Evolutionary conservation across 2,329 filamentous ascomycete genomes (phyloP), one percentile per base, ranked within the genome.

Genomic region (Cryphonectria naterciae): DNA sequence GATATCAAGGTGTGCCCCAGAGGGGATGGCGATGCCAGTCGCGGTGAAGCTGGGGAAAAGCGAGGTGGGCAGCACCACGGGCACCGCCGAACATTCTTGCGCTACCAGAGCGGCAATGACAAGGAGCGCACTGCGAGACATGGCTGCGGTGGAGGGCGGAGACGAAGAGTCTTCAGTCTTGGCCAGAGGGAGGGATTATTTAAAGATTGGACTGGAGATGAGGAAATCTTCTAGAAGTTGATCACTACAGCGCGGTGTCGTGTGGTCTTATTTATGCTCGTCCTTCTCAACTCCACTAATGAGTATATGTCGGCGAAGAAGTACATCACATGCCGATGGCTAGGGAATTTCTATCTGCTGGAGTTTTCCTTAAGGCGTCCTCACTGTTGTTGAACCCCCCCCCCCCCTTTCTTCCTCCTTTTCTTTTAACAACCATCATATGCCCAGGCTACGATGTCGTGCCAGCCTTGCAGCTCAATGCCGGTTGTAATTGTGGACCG

Each of bases 41-140:
- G 37, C 17, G 35, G 67, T 68, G 32, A 68, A 37, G 49, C 67
- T 68, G 37, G 67, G 35, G 28, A 39, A 28, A 22, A 63, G 43
- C 49, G 58, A 63, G 1, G 67, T 54, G 5, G 60, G 67, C 58
- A 63, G 22, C 43, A 68, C 58, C 32, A 64, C 67, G 8, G 67
- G 67, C 15, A 37, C 60, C 19, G 60, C 67, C 41, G 60, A 68
- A 41, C 67, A 68, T 37, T 68, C 41, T 35, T 68, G 67, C 60
- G 67, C 67, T 68, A 63, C 58, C 67, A 68, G 60, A 68, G 67
- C 67, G 22, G 60, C 67, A 63, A 68, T n/a, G 13, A 68, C 13
- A 52, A 64, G 32, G 32, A 64, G 43, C n/a, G 43, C 17, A 13
- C 25, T 68, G 67, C 60, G 60, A 62, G 58, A 62, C 67, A 68